Evolutionary conservation across 805 yeast species (phyloP).

Genomic region (Candida peoriensis): DNA sequence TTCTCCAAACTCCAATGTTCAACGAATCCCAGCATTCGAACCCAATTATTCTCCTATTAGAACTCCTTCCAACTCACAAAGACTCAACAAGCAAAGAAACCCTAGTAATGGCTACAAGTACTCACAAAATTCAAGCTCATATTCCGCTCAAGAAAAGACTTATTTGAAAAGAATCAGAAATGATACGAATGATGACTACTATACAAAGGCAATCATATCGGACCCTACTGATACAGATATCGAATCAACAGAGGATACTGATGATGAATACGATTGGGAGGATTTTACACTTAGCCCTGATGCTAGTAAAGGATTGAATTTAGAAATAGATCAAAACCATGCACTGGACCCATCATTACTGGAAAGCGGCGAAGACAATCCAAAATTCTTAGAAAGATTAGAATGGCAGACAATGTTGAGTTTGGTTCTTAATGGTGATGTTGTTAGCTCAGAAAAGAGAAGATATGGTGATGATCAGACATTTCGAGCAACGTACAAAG

Average conservation of each 20-base stretch:
- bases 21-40: constrained; percentile 18
- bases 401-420: constrained; percentile 96
- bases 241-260: constrained; percentile 28
- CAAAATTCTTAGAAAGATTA: constrained; percentile 61
- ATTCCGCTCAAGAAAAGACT: constrained; percentile 54
- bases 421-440: constrained; percentile 91
- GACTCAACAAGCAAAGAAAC: constrained; percentile 17
- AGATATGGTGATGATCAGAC: constrained; percentile 53
- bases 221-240: constrained; percentile 31
- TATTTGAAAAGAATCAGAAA: constrained; percentile 60
- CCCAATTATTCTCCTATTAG: constrained; percentile 21
- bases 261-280: constrained; percentile 23
- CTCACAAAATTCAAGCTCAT: no score
- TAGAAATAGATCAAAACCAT: constrained; percentile 41
- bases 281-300: constrained; percentile 6
- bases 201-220: constrained; percentile 57
- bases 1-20: constrained; percentile 14
- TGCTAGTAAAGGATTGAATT: constrained; percentile 33
- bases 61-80: constrained; percentile 18
- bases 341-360: constrained; percentile 15
- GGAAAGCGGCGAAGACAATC: constrained; percentile 24
- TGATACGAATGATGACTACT: constrained; percentile 62
- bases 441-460: constrained; percentile 84
- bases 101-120: constrained; percentile 19
- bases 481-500: constrained; percentile 52